A percentile compares a stretch with the other conserved stretches of the same genome.
Evolutionary conservation across 352 stramenopile species (phyloP).

Genomic region (Pythium plurisporium): DNA sequence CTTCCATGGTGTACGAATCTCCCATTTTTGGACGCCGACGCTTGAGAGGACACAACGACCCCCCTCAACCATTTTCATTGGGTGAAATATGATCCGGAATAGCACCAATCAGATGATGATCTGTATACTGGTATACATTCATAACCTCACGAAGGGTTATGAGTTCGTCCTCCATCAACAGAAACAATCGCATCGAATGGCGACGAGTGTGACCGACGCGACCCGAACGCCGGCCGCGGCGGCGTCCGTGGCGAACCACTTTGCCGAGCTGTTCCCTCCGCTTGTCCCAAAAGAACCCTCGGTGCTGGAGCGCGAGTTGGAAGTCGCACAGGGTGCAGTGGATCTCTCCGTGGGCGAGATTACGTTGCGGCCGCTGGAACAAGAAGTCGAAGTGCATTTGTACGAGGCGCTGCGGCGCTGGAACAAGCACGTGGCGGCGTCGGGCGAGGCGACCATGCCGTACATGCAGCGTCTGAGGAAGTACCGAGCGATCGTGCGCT

Average conservation of each 20-base stretch:
- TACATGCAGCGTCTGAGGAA: conserved; percentile 56
- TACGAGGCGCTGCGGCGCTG: conserved; percentile 54
- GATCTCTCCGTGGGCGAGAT: conserved; percentile 59
- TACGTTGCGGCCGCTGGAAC: conserved; percentile 41
- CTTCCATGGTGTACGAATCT: too few relatives aligned
- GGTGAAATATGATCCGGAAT: too few relatives aligned
- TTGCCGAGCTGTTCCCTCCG: conserved; percentile 52
- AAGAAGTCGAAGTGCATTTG: conserved; percentile 48
- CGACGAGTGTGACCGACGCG: not conserved
- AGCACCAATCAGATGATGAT: too few relatives aligned
- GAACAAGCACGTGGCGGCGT: conserved; percentile 50
- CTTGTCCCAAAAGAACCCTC: conserved; percentile 17
- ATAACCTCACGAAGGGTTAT: too few relatives aligned
- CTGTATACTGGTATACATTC: too few relatives aligned
- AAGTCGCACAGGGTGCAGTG: conserved; percentile 11
- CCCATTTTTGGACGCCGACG: too few relatives aligned
- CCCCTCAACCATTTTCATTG: too few relatives aligned
- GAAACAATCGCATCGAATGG: too few relatives aligned
- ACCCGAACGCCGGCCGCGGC: not conserved
- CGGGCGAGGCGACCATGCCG: conserved; percentile 41
- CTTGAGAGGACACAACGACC: too few relatives aligned
- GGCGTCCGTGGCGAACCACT: conserved; percentile 3
- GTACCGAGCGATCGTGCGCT: conserved; percentile 50
- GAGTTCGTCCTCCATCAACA: too few relatives aligned
- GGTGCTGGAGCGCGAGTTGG: conserved; percentile 4